phyloP scores from a whole-genome alignment of 2,329 filamentous ascomycete species.

The Basipetospora sp. region DNA sequence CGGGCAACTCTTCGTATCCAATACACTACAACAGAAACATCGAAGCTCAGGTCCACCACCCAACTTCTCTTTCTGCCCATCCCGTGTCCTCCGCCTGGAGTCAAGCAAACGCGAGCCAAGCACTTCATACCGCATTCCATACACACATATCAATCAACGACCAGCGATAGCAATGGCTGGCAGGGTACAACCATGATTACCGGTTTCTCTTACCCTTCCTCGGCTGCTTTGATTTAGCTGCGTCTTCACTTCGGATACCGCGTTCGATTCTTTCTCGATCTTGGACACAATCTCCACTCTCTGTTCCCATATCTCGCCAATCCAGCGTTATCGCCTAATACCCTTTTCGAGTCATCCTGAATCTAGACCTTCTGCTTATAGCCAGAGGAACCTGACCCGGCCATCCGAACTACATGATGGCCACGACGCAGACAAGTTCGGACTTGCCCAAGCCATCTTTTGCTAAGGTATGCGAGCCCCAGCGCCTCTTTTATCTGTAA shows the following conservation, averaged over 20 bases:
- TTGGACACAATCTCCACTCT: not conserved
- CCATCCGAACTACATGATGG: conserved; percentile 24
- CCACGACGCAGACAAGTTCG: conserved; percentile 30
- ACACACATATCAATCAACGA: too few species aligned
- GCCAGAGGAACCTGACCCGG: too few species aligned
- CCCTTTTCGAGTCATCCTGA: too few species aligned
- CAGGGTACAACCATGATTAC: conserved; percentile 6
- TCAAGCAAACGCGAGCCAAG: too few species aligned
- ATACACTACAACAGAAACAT: too few species aligned
- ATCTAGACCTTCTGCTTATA: too few species aligned
- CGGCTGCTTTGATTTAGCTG: conserved; percentile 5
- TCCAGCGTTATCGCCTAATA: not conserved
- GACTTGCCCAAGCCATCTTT: conserved; percentile 51
- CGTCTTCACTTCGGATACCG: not conserved
- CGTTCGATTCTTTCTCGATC: conserved; percentile 1
- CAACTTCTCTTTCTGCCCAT: too few species aligned
- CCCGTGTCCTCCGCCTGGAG: too few species aligned
- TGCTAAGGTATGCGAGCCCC: conserved; percentile 46
- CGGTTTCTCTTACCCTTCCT: not conserved
- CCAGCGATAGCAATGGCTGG: conserved; percentile 4
- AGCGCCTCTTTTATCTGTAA: too few species aligned
- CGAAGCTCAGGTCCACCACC: too few species aligned
- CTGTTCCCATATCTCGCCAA: not conserved
- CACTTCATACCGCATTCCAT: too few species aligned
- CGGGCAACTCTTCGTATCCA: too few species aligned